A percentile compares a stretch with the other conserved stretches of the same genome.
phyloP scores from a whole-genome alignment of 208 protist species.

The Crithidia fasciculata region DNA sequence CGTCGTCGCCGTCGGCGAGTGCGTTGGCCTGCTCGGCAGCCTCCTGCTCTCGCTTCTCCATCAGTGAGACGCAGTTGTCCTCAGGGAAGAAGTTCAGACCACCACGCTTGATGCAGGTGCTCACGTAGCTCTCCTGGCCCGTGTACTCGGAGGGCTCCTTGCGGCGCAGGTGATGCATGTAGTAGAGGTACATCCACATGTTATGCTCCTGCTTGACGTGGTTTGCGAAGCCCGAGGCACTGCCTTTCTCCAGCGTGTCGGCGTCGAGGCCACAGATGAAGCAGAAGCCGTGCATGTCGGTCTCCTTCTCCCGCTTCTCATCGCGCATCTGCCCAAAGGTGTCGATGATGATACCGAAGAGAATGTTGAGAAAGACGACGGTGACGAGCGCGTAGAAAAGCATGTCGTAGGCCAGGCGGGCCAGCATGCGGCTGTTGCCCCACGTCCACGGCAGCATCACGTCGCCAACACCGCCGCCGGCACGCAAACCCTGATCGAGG shows the following conservation, averaged over 20 bases:
- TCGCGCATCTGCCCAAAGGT: slow-evolving; percentile 92
- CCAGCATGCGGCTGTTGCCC: slow-evolving; percentile 46
- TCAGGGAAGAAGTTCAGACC: slow-evolving; percentile 86
- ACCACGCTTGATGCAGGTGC: slow-evolving; percentile 50
- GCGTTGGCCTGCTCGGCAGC: slow-evolving; percentile 13
- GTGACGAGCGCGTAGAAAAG: slow-evolving; percentile 93
- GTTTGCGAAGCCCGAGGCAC: slow-evolving; percentile 73
- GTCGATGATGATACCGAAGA: slow-evolving; percentile 96
- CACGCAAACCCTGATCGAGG: slow-evolving; percentile 74
- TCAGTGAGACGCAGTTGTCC: slow-evolving; percentile 59
- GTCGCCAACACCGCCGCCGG: slow-evolving; percentile 82
- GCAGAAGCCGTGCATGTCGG: slow-evolving; percentile 88
- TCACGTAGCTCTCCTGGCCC: slow-evolving; percentile 87
- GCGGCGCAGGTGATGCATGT: slow-evolving; percentile 84
- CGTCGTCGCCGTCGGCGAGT: slow-evolving; percentile 35
- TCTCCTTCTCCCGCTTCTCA: slow-evolving; percentile 76
- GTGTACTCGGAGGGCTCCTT: slow-evolving; percentile 84
- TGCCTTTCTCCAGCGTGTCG: slow-evolving; percentile 76
- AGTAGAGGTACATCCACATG: slow-evolving; percentile 96
- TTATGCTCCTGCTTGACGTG: slow-evolving; percentile 94
- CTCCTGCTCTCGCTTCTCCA: slow-evolving; percentile 24
- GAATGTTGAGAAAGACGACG: slow-evolving; percentile 94
- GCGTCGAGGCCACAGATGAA: slow-evolving; percentile 93
- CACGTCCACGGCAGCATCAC: slow-evolving; percentile 75
- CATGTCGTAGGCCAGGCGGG: slow-evolving; percentile 85